phyloP scores from a whole-genome alignment of 2,329 filamentous ascomycete species.

The Fusarium domesticum region DNA sequence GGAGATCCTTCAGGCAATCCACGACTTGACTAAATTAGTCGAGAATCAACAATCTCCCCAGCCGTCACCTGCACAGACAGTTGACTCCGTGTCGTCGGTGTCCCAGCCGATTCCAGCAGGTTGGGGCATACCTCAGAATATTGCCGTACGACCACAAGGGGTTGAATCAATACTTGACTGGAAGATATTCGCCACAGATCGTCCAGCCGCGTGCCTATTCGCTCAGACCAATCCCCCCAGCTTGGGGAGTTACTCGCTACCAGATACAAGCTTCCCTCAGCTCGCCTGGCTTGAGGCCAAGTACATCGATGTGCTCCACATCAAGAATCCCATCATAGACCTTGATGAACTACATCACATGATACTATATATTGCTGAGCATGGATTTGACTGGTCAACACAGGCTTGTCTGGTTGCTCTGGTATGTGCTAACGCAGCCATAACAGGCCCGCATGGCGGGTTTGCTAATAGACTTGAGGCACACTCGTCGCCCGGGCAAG shows the following conservation, averaged over 20 bases:
- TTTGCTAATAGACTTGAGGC: no score
- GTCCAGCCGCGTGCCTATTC: background rate
- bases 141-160: background rate
- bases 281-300: background rate
- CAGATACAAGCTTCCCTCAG: background rate
- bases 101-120: background rate
- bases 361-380: slow-evolving; percentile 3
- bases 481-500: background rate
- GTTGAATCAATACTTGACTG: slow-evolving; percentile 1
- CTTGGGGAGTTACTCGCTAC: background rate
- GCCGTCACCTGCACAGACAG: background rate
- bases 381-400: slow-evolving; percentile 3
- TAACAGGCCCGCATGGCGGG: no score
- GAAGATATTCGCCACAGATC: background rate
- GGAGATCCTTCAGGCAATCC: background rate
- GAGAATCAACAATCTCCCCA: background rate
- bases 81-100: background rate
- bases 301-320: slow-evolving; percentile 4
- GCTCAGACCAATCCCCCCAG: background rate
- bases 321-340: slow-evolving; percentile 4
- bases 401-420: slow-evolving; percentile 1
- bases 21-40: background rate
- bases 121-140: background rate
- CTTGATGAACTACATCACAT: slow-evolving; percentile 1
- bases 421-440: slow-evolving; percentile 4